Conservation (phyloP, 2,329 filamentous ascomycete species). For the Cercospora janseana region DNA sequence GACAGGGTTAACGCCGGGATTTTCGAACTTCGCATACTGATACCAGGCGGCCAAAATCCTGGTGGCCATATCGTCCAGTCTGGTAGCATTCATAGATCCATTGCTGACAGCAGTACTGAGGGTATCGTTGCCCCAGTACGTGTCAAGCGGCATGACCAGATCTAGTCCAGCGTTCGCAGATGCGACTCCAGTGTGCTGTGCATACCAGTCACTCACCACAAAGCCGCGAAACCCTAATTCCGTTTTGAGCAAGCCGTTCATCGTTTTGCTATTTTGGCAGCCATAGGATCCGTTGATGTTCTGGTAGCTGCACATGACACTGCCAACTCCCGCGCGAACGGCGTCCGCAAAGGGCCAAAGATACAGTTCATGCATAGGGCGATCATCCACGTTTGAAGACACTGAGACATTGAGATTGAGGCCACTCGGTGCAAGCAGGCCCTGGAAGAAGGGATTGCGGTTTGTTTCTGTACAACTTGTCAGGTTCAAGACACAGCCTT, state of each 20-base stretch:
- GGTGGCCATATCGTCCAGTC: constrained; percentile 39
- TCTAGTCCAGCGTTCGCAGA: constrained; percentile 35
- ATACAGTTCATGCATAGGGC: constrained; percentile 46
- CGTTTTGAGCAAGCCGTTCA: constrained; percentile 66
- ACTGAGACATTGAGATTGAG: constrained; percentile 37
- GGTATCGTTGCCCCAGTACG: constrained; percentile 31
- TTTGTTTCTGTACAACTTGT: constrained; percentile 28
- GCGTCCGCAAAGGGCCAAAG: constrained; percentile 71
- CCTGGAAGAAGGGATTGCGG: constrained; percentile 26
- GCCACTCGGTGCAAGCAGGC: constrained; percentile 22
- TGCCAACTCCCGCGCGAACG: constrained; percentile 68
- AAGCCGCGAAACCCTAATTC: constrained; percentile 49
- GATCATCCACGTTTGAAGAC: constrained; percentile 44
- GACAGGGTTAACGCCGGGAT: constrained; percentile 52
- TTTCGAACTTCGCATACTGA: constrained; percentile 23
- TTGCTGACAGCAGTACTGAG: constrained; percentile 36
- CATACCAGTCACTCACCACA: constrained; percentile 52
- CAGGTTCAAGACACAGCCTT: not conserved
- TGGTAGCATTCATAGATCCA: constrained; percentile 33
- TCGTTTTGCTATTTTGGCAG: constrained; percentile 66
- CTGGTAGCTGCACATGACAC: constrained; percentile 77
- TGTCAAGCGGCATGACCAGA: constrained; percentile 33
- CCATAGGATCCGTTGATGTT: constrained; percentile 53
- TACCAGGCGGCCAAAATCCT: constrained; percentile 34
- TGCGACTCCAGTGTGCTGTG: constrained; percentile 35